Base-by-base conservation (phyloP, 768 basidiomycete genomes). In the Hygrophoropsis aurantiaca region DNA sequence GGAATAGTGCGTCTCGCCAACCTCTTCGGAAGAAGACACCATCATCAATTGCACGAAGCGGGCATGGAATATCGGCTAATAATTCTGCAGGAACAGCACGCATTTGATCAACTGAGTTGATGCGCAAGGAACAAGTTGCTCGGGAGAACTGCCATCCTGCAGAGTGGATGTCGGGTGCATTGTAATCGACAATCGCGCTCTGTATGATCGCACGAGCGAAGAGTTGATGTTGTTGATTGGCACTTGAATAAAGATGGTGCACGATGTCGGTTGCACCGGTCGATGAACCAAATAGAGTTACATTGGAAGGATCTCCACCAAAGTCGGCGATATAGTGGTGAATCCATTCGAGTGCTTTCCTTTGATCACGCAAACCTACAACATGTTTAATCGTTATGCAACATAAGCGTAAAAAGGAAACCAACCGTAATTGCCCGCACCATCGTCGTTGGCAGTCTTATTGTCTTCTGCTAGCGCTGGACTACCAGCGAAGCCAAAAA, bases 171-270 rank as follows among this genome's bases (percentile, higher is more conserved):
- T 80, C 77, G 0, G 85, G 84, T 5, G 86, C 63, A 49, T 73
- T 80, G 46, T 76, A 71, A 19, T 89, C 84, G 46, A 86, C 64
- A 26, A 85, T 69, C 5, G 83, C 77, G 43, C 83, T 87, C 60
- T 90, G 88, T n/a, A 87, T 66, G 55, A 90, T 85, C 9, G 85
- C 83, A 11, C 86, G 86, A 47, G 80, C 71, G 66, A 90, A 89
- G 23, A 88, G 61, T 15, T 84, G 87, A 2, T 65, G 60, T 2
- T 64, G 62, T 30, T 82, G 74, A 65, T 90, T 90, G 18, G 70
- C 69, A 20, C 68, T 69, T 11, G 88, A 90, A 49, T 85, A 74
- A 10, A 90, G 67, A 50, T 85, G 82, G 44, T 69, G 75, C 16
- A 82, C 58, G 60, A 86, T 78, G 49, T 85, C 80, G 30, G 78